Percentiles rank a stretch among this genome's conserved stretches.
phyloP scores from a whole-genome alignment of 2,329 filamentous ascomycete genomes.

The Emergomyces orientalis region DNA sequence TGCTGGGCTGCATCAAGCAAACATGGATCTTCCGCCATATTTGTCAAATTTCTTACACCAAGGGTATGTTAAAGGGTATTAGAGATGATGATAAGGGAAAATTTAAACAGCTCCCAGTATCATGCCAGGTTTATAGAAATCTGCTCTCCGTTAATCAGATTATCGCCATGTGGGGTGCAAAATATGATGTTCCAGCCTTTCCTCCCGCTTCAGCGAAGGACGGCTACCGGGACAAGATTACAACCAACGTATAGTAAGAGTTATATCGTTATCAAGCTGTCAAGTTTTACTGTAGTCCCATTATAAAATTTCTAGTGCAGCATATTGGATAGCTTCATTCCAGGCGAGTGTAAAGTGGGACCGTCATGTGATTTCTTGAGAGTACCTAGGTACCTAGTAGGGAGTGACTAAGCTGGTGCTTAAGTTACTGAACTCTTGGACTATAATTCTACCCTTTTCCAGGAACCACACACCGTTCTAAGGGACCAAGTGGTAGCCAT shows the following conservation, averaged over 20 bases:
- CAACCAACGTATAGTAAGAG: background rate
- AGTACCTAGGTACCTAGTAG: no score
- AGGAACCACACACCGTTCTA: no score
- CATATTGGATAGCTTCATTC: background rate
- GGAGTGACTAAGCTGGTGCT: background rate
- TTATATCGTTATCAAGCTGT: background rate
- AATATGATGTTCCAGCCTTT: background rate
- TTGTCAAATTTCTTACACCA: background rate
- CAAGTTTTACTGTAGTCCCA: background rate
- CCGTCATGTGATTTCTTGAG: background rate
- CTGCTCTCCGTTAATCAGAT: background rate
- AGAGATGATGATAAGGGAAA: background rate
- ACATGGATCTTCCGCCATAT: background rate
- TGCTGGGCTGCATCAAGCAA: background rate
- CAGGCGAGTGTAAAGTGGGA: background rate
- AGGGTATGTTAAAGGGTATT: background rate
- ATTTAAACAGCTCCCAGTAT: background rate
- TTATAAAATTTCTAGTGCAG: background rate
- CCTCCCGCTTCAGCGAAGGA: background rate
- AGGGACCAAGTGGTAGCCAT: no score
- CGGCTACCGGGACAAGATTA: background rate
- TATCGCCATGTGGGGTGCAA: background rate
- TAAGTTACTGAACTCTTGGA: no score
- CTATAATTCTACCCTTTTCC: no score
- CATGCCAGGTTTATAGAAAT: background rate